Evolutionary conservation across 108 stramenopile genomes (phyloP).

Genomic region (Cyclotella sp.): DNA sequence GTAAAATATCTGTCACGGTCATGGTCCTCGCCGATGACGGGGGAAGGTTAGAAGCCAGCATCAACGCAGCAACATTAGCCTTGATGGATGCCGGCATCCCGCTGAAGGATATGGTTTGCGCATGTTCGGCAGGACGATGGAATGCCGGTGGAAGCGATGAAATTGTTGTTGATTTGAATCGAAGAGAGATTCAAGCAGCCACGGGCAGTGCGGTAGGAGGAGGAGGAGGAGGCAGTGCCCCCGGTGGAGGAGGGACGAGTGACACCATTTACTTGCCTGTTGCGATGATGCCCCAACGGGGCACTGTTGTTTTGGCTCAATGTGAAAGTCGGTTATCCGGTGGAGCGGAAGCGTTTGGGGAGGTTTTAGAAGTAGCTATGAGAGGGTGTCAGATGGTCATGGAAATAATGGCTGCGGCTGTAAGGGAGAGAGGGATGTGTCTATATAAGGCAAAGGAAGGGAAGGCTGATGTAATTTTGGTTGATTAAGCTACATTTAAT

Average conservation of each 20-base stretch:
- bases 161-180: slow-evolving; percentile 82
- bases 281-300: slow-evolving; percentile 87
- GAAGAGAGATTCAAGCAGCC: slow-evolving; percentile 62
- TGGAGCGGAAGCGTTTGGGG: slow-evolving; percentile 62
- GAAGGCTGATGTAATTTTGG: slow-evolving; percentile 45
- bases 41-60: slow-evolving; percentile 82
- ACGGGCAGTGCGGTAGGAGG: slow-evolving; percentile 40
- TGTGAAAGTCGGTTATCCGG: slow-evolving; percentile 84
- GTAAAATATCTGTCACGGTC: slow-evolving; percentile 70
- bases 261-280: slow-evolving; percentile 78
- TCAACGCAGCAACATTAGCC: slow-evolving; percentile 86
- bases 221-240: slow-evolving; percentile 48
- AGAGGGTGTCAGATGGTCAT: slow-evolving; percentile 87
- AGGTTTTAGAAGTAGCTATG: slow-evolving; percentile 82
- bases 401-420: slow-evolving; percentile 79
- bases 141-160: slow-evolving; percentile 59
- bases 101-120: slow-evolving; percentile 82
- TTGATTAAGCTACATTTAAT: background rate
- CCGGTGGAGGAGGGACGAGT: slow-evolving; percentile 54
- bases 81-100: slow-evolving; percentile 86
- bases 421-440: slow-evolving; percentile 70
- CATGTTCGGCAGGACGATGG: slow-evolving; percentile 83
- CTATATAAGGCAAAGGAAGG: slow-evolving; percentile 65
- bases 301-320: slow-evolving; percentile 84
- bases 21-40: slow-evolving; percentile 88